Conservation (phyloP, 306 rosid species). For the Cajanus cajan region DNA sequence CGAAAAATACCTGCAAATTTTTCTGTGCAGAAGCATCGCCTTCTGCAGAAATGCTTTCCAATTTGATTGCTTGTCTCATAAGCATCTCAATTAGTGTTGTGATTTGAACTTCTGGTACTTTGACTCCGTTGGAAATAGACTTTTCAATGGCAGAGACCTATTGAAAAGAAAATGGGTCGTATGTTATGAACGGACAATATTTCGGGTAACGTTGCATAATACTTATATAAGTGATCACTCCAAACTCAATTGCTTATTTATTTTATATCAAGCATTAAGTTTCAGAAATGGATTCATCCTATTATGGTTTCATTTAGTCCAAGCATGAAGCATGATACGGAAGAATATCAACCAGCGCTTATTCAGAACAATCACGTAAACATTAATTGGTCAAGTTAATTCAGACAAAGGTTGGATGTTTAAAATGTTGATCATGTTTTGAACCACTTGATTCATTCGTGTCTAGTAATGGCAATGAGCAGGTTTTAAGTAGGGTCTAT, state of each 20-base stretch:
- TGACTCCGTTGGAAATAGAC: constrained; percentile 55
- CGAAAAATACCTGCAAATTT: constrained; percentile 54
- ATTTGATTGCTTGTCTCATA: constrained; percentile 82
- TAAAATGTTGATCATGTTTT: background rate
- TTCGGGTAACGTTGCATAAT: background rate
- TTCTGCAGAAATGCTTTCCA: constrained; percentile 65
- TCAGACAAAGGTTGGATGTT: background rate
- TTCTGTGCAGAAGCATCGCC: constrained; percentile 70
- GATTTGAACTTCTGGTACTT: constrained; percentile 85
- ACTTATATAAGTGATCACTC: background rate
- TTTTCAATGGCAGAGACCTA: constrained; percentile 62
- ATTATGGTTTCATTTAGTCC: no score
- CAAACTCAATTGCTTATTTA: background rate
- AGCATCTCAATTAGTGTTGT: constrained; percentile 78
- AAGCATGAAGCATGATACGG: no score
- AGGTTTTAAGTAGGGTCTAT: background rate
- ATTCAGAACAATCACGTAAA: background rate
- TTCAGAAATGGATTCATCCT: background rate
- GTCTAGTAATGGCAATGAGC: background rate
- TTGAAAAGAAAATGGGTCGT: background rate
- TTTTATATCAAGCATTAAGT: background rate
- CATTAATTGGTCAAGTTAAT: background rate
- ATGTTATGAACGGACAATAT: background rate
- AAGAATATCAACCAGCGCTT: background rate
- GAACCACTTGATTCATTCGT: background rate